These are phyloP conservation scores for Chalara sp. DNA, from an alignment of 2,329 filamentous ascomycete genomes.

Conservation along the genomic window DNA sequence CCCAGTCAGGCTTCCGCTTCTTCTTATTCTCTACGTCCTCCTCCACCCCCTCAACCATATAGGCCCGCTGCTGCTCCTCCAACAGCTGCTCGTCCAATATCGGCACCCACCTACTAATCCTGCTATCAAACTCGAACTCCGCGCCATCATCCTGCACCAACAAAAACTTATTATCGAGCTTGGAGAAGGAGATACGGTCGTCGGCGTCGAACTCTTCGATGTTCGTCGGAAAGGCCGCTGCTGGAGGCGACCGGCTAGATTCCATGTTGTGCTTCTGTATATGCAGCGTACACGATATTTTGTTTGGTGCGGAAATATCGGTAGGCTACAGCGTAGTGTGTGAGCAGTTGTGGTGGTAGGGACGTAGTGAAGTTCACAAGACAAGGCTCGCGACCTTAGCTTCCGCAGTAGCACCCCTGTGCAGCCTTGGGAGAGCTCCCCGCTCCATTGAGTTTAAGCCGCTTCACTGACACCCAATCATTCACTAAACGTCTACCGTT, in stretches of 20 bases:
- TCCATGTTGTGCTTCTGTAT: too few species aligned
- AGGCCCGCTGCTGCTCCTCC: constrained; percentile 54
- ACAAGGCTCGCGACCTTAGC: too few species aligned
- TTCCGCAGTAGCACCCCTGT: too few species aligned
- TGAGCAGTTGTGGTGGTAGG: too few species aligned
- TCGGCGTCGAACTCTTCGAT: constrained; percentile 58
- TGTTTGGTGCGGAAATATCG: too few species aligned
- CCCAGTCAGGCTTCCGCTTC: constrained; percentile 46
- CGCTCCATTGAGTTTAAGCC: too few species aligned
- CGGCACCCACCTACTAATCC: constrained; percentile 68
- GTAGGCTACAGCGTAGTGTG: too few species aligned
- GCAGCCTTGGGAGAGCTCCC: too few species aligned
- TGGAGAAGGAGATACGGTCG: constrained; percentile 81
- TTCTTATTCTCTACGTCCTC: constrained; percentile 41
- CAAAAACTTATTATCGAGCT: constrained; percentile 72
- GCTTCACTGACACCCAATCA: not conserved
- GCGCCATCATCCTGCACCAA: constrained; percentile 78
- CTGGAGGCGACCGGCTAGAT: too few species aligned
- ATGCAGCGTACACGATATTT: too few species aligned
- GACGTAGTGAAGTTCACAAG: too few species aligned
- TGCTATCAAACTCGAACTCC: constrained; percentile 76
- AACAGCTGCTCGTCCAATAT: constrained; percentile 55
- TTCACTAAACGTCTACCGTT: not conserved
- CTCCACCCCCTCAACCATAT: constrained; percentile 52
- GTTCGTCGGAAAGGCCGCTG: constrained; percentile 20